Evolutionary conservation across 495 filamentous ascomycete species (phyloP).

Genomic region (Hypoxylon intermedium): DNA sequence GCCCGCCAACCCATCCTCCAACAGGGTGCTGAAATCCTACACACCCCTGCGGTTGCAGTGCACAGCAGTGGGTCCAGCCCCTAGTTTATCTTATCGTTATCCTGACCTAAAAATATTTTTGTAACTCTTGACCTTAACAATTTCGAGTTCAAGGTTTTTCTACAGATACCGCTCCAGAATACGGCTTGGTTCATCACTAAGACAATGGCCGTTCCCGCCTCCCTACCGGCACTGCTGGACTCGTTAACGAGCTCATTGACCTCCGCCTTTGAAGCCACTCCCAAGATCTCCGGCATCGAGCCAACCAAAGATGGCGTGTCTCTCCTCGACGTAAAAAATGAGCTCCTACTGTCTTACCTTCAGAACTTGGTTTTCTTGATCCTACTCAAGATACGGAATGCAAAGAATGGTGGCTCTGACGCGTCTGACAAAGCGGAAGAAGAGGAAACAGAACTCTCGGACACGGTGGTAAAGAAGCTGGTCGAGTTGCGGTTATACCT

Average conservation of each 20-base stretch:
- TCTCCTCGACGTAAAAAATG: slow-evolving; percentile 92
- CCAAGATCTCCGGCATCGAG: slow-evolving; percentile 60
- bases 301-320: slow-evolving; percentile 87
- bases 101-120: slow-evolving; percentile 5
- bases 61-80: too few relatives aligned
- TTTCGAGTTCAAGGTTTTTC: slow-evolving; percentile 10
- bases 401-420: slow-evolving; percentile 45
- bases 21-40: too few relatives aligned
- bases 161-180: not conserved
- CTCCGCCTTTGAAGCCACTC: slow-evolving; percentile 66
- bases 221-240: slow-evolving; percentile 65
- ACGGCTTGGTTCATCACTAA: not conserved
- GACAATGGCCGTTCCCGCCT: slow-evolving; percentile 57
- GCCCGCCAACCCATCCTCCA: too few relatives aligned
- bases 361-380: slow-evolving; percentile 93
- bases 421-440: slow-evolving; percentile 29
- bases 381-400: slow-evolving; percentile 76
- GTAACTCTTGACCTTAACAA: slow-evolving; percentile 8
- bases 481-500: slow-evolving; percentile 85
- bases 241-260: slow-evolving; percentile 68
- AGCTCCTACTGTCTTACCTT: slow-evolving; percentile 91
- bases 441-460: slow-evolving; percentile 19
- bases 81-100: slow-evolving; percentile 35
- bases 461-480: slow-evolving; percentile 77
- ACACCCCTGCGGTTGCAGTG: too few relatives aligned